Evolutionary conservation across 1,139 yeast genomes (phyloP).

Genomic region (Yamadazyma diospyri): DNA sequence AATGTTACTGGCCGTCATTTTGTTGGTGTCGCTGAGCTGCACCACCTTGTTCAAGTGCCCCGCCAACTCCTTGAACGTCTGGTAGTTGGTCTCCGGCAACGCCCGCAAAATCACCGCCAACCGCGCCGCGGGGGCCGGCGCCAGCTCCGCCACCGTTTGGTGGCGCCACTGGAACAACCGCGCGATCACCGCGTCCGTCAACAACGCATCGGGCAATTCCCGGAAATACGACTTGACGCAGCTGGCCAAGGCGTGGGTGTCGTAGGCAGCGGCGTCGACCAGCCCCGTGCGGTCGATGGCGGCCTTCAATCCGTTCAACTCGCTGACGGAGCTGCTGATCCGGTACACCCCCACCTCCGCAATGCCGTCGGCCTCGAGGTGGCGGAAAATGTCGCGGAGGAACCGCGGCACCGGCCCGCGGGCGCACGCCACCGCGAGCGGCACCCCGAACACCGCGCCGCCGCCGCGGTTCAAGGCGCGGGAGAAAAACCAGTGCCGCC

Average conservation of each 20-base stretch:
- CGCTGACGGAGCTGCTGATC: conserved; percentile 84
- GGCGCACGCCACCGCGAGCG: conserved; percentile 68
- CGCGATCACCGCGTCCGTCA: conserved; percentile 53
- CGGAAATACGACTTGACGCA: conserved; percentile 82
- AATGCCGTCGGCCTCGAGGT: conserved; percentile 78
- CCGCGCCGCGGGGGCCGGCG: conserved; percentile 12
- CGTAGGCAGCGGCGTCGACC: conserved; percentile 60
- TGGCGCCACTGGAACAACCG: conserved; percentile 42
- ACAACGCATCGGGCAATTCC: conserved; percentile 84
- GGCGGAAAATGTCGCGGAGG: conserved; percentile 60
- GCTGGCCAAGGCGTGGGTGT: conserved; percentile 86
- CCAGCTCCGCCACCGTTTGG: neutral
- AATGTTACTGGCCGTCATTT: conserved; percentile 76
- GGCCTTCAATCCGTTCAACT: conserved; percentile 63
- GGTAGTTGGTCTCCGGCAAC: conserved; percentile 65
- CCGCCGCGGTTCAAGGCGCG: conserved; percentile 32
- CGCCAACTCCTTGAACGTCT: conserved; percentile 62
- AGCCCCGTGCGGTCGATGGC: conserved; percentile 73
- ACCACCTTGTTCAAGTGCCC: conserved; percentile 66
- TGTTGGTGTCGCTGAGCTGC: conserved; percentile 56
- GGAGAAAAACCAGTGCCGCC: conserved; percentile 56
- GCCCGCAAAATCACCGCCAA: conserved; percentile 43
- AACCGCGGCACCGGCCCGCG: conserved; percentile 73
- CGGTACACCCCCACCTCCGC: conserved; percentile 92
- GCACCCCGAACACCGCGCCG: conserved; percentile 78